phyloP scores from a whole-genome alignment of 2,329 filamentous ascomycete species.

The Fusarium tupiense region DNA sequence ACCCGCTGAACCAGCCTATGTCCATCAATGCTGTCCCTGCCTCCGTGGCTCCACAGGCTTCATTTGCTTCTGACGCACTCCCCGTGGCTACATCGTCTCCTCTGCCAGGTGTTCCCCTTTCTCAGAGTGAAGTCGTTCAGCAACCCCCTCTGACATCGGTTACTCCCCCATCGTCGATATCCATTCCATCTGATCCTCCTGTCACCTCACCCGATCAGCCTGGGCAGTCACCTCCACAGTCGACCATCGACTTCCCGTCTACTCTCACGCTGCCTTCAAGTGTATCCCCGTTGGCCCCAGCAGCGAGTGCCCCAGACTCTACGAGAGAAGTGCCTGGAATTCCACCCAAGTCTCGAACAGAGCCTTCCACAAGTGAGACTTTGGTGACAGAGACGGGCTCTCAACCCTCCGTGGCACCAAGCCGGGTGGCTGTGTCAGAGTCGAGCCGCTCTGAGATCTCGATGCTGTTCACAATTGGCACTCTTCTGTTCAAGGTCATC shows the following conservation, averaged over 20 bases:
- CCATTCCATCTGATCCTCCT: not conserved
- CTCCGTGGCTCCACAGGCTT: not conserved
- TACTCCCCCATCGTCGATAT: not conserved
- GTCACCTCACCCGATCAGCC: not conserved
- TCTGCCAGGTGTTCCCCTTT: not conserved
- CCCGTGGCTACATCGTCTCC: not conserved
- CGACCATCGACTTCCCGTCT: not conserved
- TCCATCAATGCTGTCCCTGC: not conserved
- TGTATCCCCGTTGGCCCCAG: not conserved
- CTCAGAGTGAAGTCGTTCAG: not conserved
- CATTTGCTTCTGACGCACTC: slow-evolving; percentile 11
- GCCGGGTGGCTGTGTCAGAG: slow-evolving; percentile 42
- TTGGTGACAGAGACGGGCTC: slow-evolving; percentile 33
- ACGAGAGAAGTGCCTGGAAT: not conserved
- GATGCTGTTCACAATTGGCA: slow-evolving; percentile 35
- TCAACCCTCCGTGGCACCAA: slow-evolving; percentile 37
- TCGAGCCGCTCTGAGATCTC: slow-evolving; percentile 36
- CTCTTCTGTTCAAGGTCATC: slow-evolving; percentile 42
- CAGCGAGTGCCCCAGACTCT: not conserved
- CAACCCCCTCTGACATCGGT: not conserved
- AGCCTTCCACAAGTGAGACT: slow-evolving; percentile 2
- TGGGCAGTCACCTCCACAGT: not conserved
- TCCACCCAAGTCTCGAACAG: not conserved
- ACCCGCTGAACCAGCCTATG: slow-evolving; percentile 5
- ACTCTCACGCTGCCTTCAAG: not conserved